These are phyloP conservation scores for Aspergillus mulundensis DNA, from an alignment of 495 filamentous ascomycete genomes.

Conservation along the genomic window DNA sequence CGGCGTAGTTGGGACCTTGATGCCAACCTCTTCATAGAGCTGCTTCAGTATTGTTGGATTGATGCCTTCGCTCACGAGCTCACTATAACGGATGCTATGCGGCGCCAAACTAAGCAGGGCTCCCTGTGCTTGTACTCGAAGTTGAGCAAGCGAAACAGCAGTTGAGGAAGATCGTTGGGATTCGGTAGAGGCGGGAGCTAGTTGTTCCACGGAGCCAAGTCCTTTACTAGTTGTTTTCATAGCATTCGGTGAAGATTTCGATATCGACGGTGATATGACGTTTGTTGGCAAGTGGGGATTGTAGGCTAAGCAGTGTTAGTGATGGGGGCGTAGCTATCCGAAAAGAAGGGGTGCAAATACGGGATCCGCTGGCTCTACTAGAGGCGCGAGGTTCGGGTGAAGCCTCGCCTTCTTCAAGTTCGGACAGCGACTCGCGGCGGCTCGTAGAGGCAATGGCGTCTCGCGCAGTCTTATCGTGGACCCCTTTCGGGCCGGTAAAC, in stretches of 20 bases:
- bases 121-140: constrained; percentile 63
- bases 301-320: constrained; percentile 35
- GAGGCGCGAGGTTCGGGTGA: constrained; percentile 23
- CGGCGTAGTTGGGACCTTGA: constrained; percentile 33
- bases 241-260: neutral
- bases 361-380: constrained; percentile 34
- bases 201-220: neutral
- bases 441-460: neutral
- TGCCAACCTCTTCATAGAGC: constrained; percentile 63
- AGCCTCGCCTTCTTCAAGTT: constrained; percentile 30
- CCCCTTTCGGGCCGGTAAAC: neutral
- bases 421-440: neutral
- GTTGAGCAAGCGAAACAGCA: constrained; percentile 36
- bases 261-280: constrained; percentile 13
- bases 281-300: constrained; percentile 36
- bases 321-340: neutral
- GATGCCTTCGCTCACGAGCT: constrained; percentile 70
- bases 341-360: constrained; percentile 21
- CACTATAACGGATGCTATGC: constrained; percentile 60
- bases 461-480: neutral
- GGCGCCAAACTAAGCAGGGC: constrained; percentile 62
- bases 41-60: constrained; percentile 55
- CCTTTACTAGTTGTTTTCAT: neutral
- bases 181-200: neutral
- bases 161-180: neutral